phyloP scores from a whole-genome alignment of 495 filamentous ascomycete genomes.

The Penicillium pulvis region DNA sequence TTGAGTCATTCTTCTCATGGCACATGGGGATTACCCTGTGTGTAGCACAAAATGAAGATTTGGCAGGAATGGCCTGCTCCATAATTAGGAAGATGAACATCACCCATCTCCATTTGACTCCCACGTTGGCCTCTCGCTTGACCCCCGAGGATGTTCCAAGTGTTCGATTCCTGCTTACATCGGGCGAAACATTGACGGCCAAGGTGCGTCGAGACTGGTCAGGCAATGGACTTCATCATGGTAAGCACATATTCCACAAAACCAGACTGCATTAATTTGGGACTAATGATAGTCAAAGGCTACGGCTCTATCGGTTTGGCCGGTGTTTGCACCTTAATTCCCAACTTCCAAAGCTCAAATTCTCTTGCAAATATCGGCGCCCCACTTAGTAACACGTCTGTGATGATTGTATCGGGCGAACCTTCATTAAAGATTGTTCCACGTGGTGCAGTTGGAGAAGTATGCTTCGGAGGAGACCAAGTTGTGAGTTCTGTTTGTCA shows the following conservation, averaged over 20 bases:
- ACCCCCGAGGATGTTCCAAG: slow-evolving; percentile 60
- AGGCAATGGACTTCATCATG: slow-evolving; percentile 65
- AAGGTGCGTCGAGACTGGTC: slow-evolving; percentile 68
- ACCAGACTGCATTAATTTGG: neutral
- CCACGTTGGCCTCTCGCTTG: slow-evolving; percentile 71
- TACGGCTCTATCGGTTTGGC: slow-evolving; percentile 76
- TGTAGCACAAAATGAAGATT: slow-evolving; percentile 62
- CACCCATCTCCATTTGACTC: slow-evolving; percentile 78
- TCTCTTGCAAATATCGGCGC: slow-evolving; percentile 61
- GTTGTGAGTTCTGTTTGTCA: slow-evolving; percentile 43
- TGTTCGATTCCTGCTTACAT: slow-evolving; percentile 67
- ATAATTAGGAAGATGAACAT: slow-evolving; percentile 58
- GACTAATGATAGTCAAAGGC: slow-evolving; percentile 31
- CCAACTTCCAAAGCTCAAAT: slow-evolving; percentile 42
- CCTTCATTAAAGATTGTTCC: slow-evolving; percentile 52
- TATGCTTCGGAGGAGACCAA: slow-evolving; percentile 85
- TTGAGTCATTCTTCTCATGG: slow-evolving; percentile 82
- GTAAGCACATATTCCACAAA: slow-evolving; percentile 28
- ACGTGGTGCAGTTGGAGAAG: slow-evolving; percentile 69
- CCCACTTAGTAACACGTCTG: slow-evolving; percentile 69
- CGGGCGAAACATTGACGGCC: slow-evolving; percentile 70
- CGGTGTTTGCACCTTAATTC: slow-evolving; percentile 70
- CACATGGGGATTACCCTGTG: slow-evolving; percentile 71
- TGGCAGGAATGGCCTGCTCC: slow-evolving; percentile 64
- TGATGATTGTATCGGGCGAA: slow-evolving; percentile 58